A percentile compares a stretch with the other conserved stretches of the same genome.
These are phyloP conservation scores for Candida andamanensis DNA, from an alignment of 805 yeast species.

Conservation along the genomic window DNA sequence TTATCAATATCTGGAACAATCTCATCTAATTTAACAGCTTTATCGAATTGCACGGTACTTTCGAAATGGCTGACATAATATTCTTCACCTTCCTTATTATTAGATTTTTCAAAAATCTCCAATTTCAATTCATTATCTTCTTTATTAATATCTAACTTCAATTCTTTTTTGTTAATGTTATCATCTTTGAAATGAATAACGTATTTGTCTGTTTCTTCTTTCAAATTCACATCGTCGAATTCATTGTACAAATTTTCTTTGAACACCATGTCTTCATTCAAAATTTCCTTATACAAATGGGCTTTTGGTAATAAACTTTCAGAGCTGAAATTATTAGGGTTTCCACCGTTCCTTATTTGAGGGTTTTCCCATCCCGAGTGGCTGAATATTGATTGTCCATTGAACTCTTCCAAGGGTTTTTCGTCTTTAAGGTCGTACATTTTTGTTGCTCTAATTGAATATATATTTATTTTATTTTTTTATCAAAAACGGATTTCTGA, in stretches of 20 bases:
- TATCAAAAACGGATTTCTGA: too few species aligned
- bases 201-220: constrained; percentile 21
- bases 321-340: constrained; percentile 12
- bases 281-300: constrained; percentile 12
- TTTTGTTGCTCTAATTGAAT: too few species aligned
- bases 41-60: constrained; percentile 18
- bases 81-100: constrained; percentile 10
- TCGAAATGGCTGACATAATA: constrained; percentile 13
- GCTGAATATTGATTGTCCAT: constrained; percentile 13
- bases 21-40: constrained; percentile 18
- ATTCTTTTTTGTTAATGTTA: constrained; percentile 15
- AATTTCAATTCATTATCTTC: constrained; percentile 20
- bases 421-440: constrained; percentile 6
- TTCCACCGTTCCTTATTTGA: constrained; percentile 7
- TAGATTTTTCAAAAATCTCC: constrained; percentile 11
- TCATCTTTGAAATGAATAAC: constrained; percentile 15
- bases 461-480: too few species aligned
- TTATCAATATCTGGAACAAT: constrained; percentile 17
- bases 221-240: constrained; percentile 17
- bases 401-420: constrained; percentile 6
- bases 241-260: constrained; percentile 14
- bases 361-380: constrained; percentile 13
- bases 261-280: constrained; percentile 12
- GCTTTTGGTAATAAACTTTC: constrained; percentile 13
- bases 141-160: constrained; percentile 20